Evolutionary conservation across 805 yeast species (phyloP), one percentile per base, ranked within the genome.

Genomic region (Yarrowia sp.): DNA sequence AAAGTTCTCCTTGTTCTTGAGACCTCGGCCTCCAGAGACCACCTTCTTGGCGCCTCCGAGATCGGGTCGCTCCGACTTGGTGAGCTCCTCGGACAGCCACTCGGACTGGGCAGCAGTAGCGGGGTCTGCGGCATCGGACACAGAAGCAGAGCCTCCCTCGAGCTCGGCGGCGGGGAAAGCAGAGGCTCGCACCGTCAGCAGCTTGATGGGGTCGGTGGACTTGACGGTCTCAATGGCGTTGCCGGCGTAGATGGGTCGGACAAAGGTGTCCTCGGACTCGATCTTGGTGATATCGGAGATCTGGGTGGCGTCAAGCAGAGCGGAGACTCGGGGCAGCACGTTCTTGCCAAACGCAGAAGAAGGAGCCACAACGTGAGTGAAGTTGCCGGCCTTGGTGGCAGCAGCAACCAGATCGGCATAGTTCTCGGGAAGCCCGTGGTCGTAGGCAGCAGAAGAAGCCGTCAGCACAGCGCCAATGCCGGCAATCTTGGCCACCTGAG

Each of bases 171-270:
- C 76, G 3, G 84, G 81, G 72, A 95, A 93, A 0, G 98, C 90
- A 13, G 97, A 88, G 1, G 91, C 80, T 78, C 98, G 85, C 10
- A 89, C 85, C n/a, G 96, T 88, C 11, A 89, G 78, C 67, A 93
- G 77, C 62, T 89, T 81, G 68, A 84, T 79, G 4, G 80, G 74
- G 72, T 93, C 97, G 28, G 74, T 79, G 28, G 90, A 80, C 74
- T 86, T 84, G 58, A 95, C 90, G 2, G 97, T 92, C 44, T 90
- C 84, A 66, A 90, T 79, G 5, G 96, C 96, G 76, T 95, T 95
- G 57, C 99, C 99, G 18, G 99, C 98, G 74, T 90, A 95, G 42
- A 93, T 91, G 51, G 98, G 98, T 75, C 98, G 87, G 42, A 88
- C 86, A 76, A 93, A 95, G 8, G 95, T 88, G 67, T 82, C 84